A percentile compares a stretch with the other conserved stretches of the same genome.
Evolutionary conservation across 2,329 filamentous ascomycete species (phyloP).

Genomic region (Sarocladium brachiariae): DNA sequence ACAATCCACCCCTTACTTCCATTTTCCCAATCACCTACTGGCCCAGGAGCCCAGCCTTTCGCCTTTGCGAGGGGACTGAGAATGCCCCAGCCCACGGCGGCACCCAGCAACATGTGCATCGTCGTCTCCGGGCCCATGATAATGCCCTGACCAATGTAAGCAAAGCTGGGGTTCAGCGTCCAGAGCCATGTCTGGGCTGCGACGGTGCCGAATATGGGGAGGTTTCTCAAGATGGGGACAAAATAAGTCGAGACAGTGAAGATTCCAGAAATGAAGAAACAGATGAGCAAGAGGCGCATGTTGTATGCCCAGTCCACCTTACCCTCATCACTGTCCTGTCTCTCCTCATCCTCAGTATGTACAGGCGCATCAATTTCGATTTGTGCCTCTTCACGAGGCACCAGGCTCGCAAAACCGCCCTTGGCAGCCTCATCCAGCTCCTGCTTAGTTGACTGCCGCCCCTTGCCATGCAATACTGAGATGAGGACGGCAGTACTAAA

Average conservation of each 20-base stretch:
- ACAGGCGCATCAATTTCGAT: background rate
- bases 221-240: constrained; percentile 70
- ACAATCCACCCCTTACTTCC: constrained; percentile 99
- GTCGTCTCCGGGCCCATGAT: constrained; percentile 98
- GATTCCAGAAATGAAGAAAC: constrained; percentile 52
- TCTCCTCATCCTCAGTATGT: constrained; percentile 27
- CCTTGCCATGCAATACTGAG: constrained; percentile 70
- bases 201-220: constrained; percentile 76
- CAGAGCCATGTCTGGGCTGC: constrained; percentile 82
- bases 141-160: constrained; percentile 93
- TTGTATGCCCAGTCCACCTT: constrained; percentile 36
- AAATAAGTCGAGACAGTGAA: constrained; percentile 87
- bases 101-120: constrained; percentile 89
- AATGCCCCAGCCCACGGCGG: constrained; percentile 82
- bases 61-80: constrained; percentile 83
- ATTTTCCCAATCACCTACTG: constrained; percentile 79
- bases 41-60: constrained; percentile 82
- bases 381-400: constrained; percentile 22
- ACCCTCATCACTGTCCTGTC: constrained; percentile 22
- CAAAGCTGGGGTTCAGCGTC: constrained; percentile 94
- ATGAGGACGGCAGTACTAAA: constrained; percentile 95
- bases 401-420: constrained; percentile 37
- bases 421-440: constrained; percentile 28
- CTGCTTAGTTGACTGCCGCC: constrained; percentile 24
- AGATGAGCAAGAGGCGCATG: constrained; percentile 47